Conservation (phyloP, 2,329 filamentous ascomycete genomes). For the Fusarium fujikuroi region DNA sequence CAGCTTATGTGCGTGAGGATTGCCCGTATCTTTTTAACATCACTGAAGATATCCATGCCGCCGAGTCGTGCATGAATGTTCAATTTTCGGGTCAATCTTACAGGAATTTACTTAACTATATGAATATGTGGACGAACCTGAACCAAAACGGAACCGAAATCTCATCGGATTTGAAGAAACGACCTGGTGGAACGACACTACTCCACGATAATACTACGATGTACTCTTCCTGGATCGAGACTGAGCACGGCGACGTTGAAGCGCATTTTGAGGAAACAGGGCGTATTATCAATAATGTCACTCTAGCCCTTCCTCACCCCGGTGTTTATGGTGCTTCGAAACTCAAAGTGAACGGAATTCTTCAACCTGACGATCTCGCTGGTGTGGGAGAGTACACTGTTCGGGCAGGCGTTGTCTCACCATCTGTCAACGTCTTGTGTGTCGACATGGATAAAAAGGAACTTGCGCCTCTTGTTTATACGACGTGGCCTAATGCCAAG, state of each 20-base stretch:
- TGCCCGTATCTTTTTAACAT: conserved; percentile 71
- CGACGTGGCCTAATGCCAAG: conserved; percentile 63
- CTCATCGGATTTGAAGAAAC: conserved; percentile 52
- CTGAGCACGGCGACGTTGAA: conserved; percentile 61
- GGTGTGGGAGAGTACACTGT: conserved; percentile 77
- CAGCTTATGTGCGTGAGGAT: conserved; percentile 60
- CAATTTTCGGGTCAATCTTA: conserved; percentile 76
- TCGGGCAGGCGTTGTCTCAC: conserved; percentile 75
- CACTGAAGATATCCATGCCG: conserved; percentile 53
- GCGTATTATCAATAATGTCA: conserved; percentile 78
- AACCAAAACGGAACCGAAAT: conserved; percentile 56
- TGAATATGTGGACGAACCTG: conserved; percentile 64
- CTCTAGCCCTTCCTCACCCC: conserved; percentile 80
- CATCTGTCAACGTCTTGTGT: conserved; percentile 78
- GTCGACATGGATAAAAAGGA: conserved; percentile 70
- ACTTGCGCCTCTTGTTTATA: conserved; percentile 72
- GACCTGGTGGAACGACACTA: conserved; percentile 71
- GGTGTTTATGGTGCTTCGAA: conserved; percentile 73
- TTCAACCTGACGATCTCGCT: conserved; percentile 73
- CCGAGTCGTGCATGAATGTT: conserved; percentile 72
- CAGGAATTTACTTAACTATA: conserved; percentile 74
- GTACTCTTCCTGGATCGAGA: conserved; percentile 74
- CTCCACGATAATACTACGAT: conserved; percentile 80
- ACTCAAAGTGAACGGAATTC: conserved; percentile 69
- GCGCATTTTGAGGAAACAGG: conserved; percentile 59